Evolutionary conservation across 148 eudicot species (phyloP).

Genomic region (Rhododendron griersonianum): DNA sequence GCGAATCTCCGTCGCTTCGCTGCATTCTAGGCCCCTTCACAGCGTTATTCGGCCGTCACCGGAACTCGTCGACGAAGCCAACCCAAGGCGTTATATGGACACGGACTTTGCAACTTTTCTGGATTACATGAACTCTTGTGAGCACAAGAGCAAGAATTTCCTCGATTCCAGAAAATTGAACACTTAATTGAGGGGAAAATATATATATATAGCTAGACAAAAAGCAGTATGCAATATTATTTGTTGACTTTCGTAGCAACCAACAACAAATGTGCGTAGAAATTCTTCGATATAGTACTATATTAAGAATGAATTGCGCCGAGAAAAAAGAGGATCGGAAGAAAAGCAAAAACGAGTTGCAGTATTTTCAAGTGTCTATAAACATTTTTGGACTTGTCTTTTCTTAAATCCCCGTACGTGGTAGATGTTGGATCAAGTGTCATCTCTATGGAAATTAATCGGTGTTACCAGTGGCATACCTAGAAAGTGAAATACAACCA

Average conservation of each 20-base stretch:
- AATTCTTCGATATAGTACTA: neutral
- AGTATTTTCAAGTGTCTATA: no score
- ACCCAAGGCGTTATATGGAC: conserved; percentile 71
- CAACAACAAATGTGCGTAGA: neutral
- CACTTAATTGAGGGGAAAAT: neutral
- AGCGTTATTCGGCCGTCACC: conserved; percentile 50
- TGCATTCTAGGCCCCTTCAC: conserved; percentile 57
- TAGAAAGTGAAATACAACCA: neutral
- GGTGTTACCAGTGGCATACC: neutral
- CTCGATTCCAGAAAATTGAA: conserved; percentile 49
- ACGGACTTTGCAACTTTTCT: conserved; percentile 71
- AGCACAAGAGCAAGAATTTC: conserved; percentile 61
- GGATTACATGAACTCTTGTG: conserved; percentile 47
- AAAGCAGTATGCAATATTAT: neutral
- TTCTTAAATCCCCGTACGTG: no score
- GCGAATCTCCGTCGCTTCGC: conserved; percentile 63
- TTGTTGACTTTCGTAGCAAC: neutral
- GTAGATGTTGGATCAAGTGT: neutral
- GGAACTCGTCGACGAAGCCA: conserved; percentile 45
- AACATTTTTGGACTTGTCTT: neutral
- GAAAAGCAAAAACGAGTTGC: neutral
- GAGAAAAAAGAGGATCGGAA: neutral
- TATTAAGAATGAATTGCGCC: neutral
- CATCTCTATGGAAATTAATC: neutral
- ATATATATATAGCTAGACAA: neutral